Evolutionary conservation across 169 alveolate genomes (phyloP).

Genomic region (Toxoplasma gondii): DNA sequence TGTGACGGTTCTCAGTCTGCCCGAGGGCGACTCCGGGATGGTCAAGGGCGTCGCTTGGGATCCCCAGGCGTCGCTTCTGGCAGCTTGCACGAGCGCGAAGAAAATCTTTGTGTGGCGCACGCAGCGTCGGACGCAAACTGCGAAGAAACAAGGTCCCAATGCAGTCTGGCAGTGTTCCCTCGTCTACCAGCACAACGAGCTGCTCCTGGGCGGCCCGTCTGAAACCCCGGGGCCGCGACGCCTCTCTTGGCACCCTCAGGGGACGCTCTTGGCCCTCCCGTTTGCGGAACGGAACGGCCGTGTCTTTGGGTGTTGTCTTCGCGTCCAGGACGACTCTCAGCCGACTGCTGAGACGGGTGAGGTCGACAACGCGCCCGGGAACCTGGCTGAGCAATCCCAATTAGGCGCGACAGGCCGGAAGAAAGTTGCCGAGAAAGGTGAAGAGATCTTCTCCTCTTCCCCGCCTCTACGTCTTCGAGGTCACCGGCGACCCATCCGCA

Average conservation of each 20-base stretch:
- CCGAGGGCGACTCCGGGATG: constrained; percentile 28
- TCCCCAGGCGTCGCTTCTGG: neutral
- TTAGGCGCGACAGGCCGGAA: no score
- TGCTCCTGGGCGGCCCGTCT: neutral
- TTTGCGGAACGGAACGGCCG: constrained; percentile 10
- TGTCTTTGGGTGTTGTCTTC: constrained; percentile 38
- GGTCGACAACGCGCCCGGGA: neutral
- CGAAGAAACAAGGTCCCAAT: neutral
- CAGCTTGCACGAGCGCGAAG: constrained; percentile 49
- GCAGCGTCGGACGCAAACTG: neutral
- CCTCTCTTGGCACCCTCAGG: constrained; percentile 27
- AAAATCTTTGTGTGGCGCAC: constrained; percentile 47
- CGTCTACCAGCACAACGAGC: constrained; percentile 30
- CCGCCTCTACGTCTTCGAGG: constrained; percentile 28
- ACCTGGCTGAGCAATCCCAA: neutral
- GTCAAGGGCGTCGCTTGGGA: constrained; percentile 24
- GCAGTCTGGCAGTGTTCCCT: constrained; percentile 8
- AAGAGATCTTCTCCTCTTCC: neutral
- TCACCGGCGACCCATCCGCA: constrained; percentile 15
- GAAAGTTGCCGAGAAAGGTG: no score
- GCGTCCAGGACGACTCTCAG: neutral
- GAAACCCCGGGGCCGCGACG: constrained; percentile 26
- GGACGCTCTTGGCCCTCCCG: constrained; percentile 2
- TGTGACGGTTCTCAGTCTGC: neutral
- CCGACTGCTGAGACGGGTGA: neutral